A percentile compares a stretch with the other conserved stretches of the same genome.
These are phyloP conservation scores for Coleophoma crateriformis DNA, from an alignment of 2,329 filamentous ascomycete species.

Conservation along the genomic window DNA sequence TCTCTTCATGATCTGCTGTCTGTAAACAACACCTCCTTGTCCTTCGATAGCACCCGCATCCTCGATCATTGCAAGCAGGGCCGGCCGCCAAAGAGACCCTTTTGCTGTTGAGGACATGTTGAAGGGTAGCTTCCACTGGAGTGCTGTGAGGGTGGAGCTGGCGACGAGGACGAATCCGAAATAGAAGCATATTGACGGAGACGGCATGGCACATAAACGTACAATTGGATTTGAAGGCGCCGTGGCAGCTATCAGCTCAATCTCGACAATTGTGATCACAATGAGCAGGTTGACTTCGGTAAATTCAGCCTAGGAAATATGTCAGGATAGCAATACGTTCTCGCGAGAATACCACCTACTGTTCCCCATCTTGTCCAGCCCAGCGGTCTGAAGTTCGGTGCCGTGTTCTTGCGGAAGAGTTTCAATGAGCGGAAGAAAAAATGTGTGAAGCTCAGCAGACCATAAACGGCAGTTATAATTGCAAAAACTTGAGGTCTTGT, in stretches of 20 bases:
- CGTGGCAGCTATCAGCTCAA: slow-evolving; percentile 19
- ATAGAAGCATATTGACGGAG: slow-evolving; percentile 20
- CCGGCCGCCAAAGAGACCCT: slow-evolving; percentile 16
- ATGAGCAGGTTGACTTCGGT: slow-evolving; percentile 19
- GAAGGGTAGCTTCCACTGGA: slow-evolving; percentile 13
- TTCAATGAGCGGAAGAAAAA: slow-evolving; percentile 17
- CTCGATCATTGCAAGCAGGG: slow-evolving; percentile 16
- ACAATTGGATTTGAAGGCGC: slow-evolving; percentile 15
- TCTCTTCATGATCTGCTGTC: slow-evolving; percentile 16
- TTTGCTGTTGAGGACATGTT: slow-evolving; percentile 24
- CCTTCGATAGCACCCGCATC: slow-evolving; percentile 20
- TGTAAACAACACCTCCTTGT: slow-evolving; percentile 17
- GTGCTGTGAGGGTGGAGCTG: slow-evolving; percentile 14
- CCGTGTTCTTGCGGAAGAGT: slow-evolving; percentile 13
- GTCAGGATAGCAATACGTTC: not conserved
- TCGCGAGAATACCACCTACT: slow-evolving; percentile 7
- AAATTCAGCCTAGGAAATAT: slow-evolving; percentile 13
- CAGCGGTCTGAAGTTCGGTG: slow-evolving; percentile 17
- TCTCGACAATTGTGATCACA: slow-evolving; percentile 16
- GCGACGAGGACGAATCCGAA: slow-evolving; percentile 15
- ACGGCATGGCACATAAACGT: slow-evolving; percentile 20
- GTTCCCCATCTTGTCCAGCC: slow-evolving; percentile 23
- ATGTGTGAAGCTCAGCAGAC: slow-evolving; percentile 20
- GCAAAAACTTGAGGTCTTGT: slow-evolving; percentile 15
- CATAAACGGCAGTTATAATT: slow-evolving; percentile 20